phyloP scores from a whole-genome alignment of 441 rosid genomes.

The Bruguiera hainesii region DNA sequence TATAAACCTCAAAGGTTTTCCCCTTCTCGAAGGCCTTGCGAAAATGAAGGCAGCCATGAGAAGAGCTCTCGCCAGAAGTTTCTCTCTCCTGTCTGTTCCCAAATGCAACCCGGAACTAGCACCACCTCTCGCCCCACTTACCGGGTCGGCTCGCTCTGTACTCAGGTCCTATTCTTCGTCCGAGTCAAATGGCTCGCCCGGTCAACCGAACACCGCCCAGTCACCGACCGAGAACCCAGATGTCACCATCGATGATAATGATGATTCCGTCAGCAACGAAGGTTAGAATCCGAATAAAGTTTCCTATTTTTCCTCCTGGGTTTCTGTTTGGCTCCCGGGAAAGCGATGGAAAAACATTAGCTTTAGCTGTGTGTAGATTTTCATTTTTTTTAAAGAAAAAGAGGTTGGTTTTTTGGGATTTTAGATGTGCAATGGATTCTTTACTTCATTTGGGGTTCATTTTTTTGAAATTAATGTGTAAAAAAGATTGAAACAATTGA shows the following conservation, averaged over 20 bases:
- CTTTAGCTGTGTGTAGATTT: too few relatives aligned
- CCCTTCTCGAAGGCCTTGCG: too few relatives aligned
- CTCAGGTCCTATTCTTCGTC: conserved; percentile 16
- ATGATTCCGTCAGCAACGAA: conserved; percentile 10
- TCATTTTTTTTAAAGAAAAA: too few relatives aligned
- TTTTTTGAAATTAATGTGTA: too few relatives aligned
- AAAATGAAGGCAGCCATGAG: background rate
- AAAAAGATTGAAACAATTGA: too few relatives aligned
- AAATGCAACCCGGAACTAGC: background rate
- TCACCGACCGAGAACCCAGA: background rate
- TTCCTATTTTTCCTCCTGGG: background rate
- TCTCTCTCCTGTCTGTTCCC: conserved; percentile 7
- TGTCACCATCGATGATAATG: conserved; percentile 12
- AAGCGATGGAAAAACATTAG: too few relatives aligned
- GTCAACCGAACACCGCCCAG: background rate
- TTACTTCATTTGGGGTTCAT: too few relatives aligned
- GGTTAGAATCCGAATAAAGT: background rate
- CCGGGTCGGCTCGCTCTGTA: background rate
- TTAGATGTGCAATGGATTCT: too few relatives aligned
- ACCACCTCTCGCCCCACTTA: background rate
- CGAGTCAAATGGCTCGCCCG: background rate
- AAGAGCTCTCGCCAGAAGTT: background rate
- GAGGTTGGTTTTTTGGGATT: too few relatives aligned
- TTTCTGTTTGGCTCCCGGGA: background rate
- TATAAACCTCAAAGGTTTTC: too few relatives aligned